Base-by-base conservation (phyloP, 257 asterid species). In the Prunella vulgaris region DNA sequence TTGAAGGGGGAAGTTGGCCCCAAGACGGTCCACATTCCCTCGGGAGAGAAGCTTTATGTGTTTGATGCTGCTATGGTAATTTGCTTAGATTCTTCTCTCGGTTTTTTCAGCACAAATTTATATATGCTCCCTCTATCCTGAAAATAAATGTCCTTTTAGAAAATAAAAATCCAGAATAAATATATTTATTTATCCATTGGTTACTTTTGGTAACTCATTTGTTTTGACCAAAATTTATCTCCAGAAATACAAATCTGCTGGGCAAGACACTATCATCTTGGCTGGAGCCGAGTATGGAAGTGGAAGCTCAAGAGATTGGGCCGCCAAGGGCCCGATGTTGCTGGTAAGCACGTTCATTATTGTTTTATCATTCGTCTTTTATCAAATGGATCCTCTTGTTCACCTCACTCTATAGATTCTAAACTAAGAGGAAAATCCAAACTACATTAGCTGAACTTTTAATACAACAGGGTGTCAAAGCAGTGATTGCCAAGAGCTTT, bases 211-310 rank as follows among this genome's bases (percentile, higher is more conserved):
- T 61, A 46, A n/a, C 58, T 35, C 49, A 58, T 37, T 71, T 18
- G 1, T 61, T 74, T 70, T 68, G 44, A 58, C 64, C 22, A 12
- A 73, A 49, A 25, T 60, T 24, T 68, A 52, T 76, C 59, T 67
- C 25, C 89, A 93, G 97, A 90, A 80, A 79, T 93, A 93, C 90
- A 93, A 83, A 79, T 62, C 93, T 65, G 92, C 88, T 51, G 97
- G 95, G 13, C 86, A 84, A 65, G 90, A 42, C 82, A 93, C 98
- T 8, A 77, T 90, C 65, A 82, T 93, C 64, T 87, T 93, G 95
- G 98, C 98, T 30, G 98, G 97, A 78, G 98, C 96, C 5, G 98
- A 93, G 84, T 93, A 93, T 61, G 98, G 98, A 81, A 93, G 98
- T 75, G 98, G 98, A 72, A 90, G 97, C 80, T 93, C 98, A 28